Percentiles rank a stretch among this genome's conserved stretches.
Evolutionary conservation across 495 filamentous ascomycete genomes (phyloP).

Genomic region (Tuber microsphaerosporum): DNA sequence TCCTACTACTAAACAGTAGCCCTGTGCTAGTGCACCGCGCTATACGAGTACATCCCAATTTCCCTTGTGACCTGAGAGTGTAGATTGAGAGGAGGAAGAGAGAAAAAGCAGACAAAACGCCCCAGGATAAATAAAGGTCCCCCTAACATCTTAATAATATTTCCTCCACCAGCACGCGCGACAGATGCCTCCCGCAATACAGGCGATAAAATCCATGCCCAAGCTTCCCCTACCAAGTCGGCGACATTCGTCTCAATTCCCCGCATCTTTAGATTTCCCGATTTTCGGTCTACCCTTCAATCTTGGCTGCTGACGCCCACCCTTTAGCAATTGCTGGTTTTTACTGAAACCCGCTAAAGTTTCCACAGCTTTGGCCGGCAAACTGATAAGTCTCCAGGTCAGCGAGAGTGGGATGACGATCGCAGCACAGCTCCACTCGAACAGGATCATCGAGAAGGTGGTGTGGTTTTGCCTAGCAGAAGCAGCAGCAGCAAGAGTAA

Average conservation of each 20-base stretch:
- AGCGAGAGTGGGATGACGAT: conserved; percentile 27
- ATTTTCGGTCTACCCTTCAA: not conserved
- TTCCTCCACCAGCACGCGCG: not conserved
- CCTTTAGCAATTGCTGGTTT: conserved; percentile 6
- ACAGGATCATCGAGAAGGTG: conserved; percentile 14
- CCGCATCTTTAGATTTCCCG: conserved; percentile 4
- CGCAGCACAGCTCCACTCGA: conserved; percentile 27
- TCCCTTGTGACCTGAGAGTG: not conserved
- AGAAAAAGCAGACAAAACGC: conserved; percentile 16
- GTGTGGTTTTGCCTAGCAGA: conserved; percentile 17
- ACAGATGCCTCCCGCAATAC: not conserved
- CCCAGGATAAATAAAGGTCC: conserved; percentile 7
- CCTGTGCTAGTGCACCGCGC: not conserved
- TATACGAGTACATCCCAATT: not conserved
- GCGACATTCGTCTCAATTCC: conserved; percentile 1
- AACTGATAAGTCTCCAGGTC: conserved; percentile 27
- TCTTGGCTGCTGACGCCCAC: not conserved
- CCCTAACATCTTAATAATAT: not conserved
- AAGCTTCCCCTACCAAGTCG: not conserved
- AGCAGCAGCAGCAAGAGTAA: conserved; percentile 58
- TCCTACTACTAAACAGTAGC: not conserved
- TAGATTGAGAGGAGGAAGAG: not conserved
- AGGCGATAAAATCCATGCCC: not conserved
- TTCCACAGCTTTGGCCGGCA: conserved; percentile 27
- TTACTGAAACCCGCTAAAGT: conserved; percentile 7